Evolutionary conservation across 2,329 filamentous ascomycete species (phyloP).

Genomic region (Penicillium sp.): DNA sequence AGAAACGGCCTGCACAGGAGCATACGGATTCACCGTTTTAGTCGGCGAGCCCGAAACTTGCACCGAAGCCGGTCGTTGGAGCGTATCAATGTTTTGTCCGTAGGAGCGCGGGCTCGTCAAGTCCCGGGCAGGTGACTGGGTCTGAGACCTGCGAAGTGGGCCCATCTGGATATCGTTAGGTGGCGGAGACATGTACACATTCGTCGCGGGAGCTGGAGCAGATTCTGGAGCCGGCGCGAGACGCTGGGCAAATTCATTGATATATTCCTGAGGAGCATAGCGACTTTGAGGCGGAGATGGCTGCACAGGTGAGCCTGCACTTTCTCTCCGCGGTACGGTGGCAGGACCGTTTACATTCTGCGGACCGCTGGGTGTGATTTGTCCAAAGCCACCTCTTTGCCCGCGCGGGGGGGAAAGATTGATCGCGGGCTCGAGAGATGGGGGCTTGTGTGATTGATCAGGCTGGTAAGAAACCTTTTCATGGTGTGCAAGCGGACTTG

Average conservation of each 20-base stretch:
- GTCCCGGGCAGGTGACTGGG: slow-evolving; percentile 58
- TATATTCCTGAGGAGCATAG: slow-evolving; percentile 34
- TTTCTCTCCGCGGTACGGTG: slow-evolving; percentile 2
- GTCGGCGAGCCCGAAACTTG: slow-evolving; percentile 46
- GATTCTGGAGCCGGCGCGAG: slow-evolving; percentile 20
- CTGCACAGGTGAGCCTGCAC: slow-evolving; percentile 14
- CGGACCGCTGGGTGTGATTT: slow-evolving; percentile 14
- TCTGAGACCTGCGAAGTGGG: slow-evolving; percentile 52
- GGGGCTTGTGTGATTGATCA: slow-evolving; percentile 19
- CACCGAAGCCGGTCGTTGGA: slow-evolving; percentile 55
- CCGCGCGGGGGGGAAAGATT: slow-evolving; percentile 21
- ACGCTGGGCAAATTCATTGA: slow-evolving; percentile 33
- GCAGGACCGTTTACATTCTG: slow-evolving; percentile 7
- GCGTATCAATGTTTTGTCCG: slow-evolving; percentile 44
- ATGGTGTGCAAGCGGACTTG: slow-evolving; percentile 60
- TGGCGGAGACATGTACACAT: slow-evolving; percentile 23
- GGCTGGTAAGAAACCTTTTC: slow-evolving; percentile 37
- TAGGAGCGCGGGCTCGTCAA: slow-evolving; percentile 49
- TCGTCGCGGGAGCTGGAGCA: slow-evolving; percentile 9
- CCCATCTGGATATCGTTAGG: slow-evolving; percentile 29
- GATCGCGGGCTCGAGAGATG: slow-evolving; percentile 26
- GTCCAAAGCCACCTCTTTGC: slow-evolving; percentile 22
- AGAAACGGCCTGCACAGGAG: slow-evolving; percentile 31
- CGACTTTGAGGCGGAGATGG: slow-evolving; percentile 28
- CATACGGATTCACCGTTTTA: slow-evolving; percentile 37